Percentiles rank a stretch among this genome's conserved stretches.
Conservation (phyloP, 2,329 filamentous ascomycete species). For the Harringtonia lauricola region DNA sequence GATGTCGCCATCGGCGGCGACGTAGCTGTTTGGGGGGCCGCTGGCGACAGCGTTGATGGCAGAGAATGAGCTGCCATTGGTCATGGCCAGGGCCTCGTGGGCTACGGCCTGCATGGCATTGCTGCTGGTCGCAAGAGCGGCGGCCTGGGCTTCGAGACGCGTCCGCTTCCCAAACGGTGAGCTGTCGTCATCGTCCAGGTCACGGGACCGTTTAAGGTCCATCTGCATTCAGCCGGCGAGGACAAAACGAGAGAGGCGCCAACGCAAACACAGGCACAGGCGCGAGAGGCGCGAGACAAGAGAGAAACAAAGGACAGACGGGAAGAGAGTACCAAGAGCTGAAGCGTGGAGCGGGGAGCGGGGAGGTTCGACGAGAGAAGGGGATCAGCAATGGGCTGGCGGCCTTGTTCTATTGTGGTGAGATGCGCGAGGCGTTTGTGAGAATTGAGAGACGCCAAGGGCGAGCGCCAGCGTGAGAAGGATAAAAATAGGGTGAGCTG, state of each 20-base stretch:
- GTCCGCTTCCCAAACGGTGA: constrained; percentile 7
- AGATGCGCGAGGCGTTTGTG: no score
- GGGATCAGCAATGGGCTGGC: no score
- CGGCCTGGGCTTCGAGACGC: constrained; percentile 3
- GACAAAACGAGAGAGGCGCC: background rate
- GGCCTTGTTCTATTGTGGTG: no score
- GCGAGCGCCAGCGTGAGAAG: no score
- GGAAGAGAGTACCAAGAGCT: background rate
- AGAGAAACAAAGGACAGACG: background rate
- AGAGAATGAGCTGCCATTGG: background rate
- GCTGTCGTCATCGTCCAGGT: constrained; percentile 7
- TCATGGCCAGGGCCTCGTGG: constrained; percentile 8
- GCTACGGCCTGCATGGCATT: constrained; percentile 9
- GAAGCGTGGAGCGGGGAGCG: no score
- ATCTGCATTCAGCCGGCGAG: constrained; percentile 3
- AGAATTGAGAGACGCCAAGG: no score
- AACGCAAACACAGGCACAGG: background rate
- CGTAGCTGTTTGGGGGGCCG: background rate
- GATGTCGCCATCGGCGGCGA: no score
- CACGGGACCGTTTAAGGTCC: constrained; percentile 10
- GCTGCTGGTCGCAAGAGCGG: background rate
- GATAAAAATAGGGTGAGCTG: no score
- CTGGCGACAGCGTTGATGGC: constrained; percentile 3
- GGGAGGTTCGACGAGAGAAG: no score
- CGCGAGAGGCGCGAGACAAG: background rate